Base-by-base conservation (phyloP, 495 filamentous ascomycete genomes). In the Aspergillus ostianus region DNA sequence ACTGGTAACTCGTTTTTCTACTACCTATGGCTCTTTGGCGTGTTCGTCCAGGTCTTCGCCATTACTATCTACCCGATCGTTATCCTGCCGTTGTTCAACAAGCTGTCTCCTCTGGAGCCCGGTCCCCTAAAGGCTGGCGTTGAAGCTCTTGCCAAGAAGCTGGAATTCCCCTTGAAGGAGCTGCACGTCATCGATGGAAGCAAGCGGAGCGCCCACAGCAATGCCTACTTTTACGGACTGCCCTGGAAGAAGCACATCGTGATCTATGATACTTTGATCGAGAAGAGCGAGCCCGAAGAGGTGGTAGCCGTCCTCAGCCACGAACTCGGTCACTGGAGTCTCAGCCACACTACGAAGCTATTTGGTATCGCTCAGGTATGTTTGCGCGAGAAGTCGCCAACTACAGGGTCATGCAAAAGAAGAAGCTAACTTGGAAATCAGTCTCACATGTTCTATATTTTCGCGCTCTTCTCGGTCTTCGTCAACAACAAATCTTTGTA, bases 241-340 rank as follows among this genome's bases (percentile, higher is more conserved):
- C 94, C 94, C 7, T 98, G 94, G 93, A 97, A 96, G 84, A 98
- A 98, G 84, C 94, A 97, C 79, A 98, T 98, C 76, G 94, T 98
- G 65, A 95, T 98, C 70, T 98, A 95, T 67, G 94, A 98, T 69
- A 98, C 94, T 12, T 74, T 98, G 63, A 92, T 98, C 54, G 93
- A 97, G 73, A 95, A 98, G 81, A 93, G 87, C 71, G 85, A 91
- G 63, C 85, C 87, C 2, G 83, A 92, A 65, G 94, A 98, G 73
- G 93, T 98, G 47, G 92, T 96, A 20, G 93, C 94, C 55, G 92
- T 98, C 41, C 81, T 98, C 30, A 91, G 90, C 45, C 94, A 98
- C 68, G 94, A 98, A 74, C 85, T 98, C 50, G 94, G 94, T 50
- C 94, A 98, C 76, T 98, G 94, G 94, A 95, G 85, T 59, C 79